A percentile compares a stretch with the other conserved stretches of the same genome.
These are phyloP conservation scores for maize (Zea mays) DNA, from an alignment of 176 grass and related monocot genomes.

Conservation along the genomic window DNA sequence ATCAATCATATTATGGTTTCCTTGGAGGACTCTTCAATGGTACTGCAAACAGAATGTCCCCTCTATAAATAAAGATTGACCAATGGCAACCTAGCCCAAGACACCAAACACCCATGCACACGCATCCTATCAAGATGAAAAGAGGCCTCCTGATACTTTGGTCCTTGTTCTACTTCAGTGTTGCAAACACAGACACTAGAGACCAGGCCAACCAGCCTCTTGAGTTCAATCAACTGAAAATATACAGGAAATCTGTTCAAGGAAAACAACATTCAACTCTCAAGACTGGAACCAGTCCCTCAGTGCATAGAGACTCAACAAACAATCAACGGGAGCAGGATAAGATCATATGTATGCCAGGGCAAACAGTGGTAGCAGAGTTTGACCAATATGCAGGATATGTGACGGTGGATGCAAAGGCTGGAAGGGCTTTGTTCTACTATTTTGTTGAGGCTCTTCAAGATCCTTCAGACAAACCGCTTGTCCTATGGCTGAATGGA, in stretches of 20 bases:
- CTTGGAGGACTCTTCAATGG: slow-evolving; percentile 39
- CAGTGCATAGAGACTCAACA: slow-evolving; percentile 12
- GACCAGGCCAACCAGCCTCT: slow-evolving; percentile 38
- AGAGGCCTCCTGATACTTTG: slow-evolving; percentile 49
- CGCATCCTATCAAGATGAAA: slow-evolving; percentile 57
- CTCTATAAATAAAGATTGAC: slow-evolving; percentile 59
- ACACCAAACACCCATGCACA: slow-evolving; percentile 46
- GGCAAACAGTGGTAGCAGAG: slow-evolving; percentile 40
- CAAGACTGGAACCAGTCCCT: slow-evolving; percentile 20
- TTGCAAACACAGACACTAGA: slow-evolving; percentile 26
- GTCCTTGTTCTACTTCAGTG: slow-evolving; percentile 49
- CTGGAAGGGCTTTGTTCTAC: slow-evolving; percentile 72
- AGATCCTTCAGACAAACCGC: slow-evolving; percentile 47
- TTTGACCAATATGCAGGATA: slow-evolving; percentile 72
- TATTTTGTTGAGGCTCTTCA: slow-evolving; percentile 66
- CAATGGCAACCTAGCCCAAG: slow-evolving; percentile 45
- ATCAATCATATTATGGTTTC: slow-evolving; percentile 51
- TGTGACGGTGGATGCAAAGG: slow-evolving; percentile 56
- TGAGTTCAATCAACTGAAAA: slow-evolving; percentile 36
- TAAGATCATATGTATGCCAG: slow-evolving; percentile 56
- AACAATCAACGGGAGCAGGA: slow-evolving; percentile 38
- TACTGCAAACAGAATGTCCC: slow-evolving; percentile 37
- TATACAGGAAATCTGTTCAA: slow-evolving; percentile 37
- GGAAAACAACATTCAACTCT: slow-evolving; percentile 21
- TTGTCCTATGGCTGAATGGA: slow-evolving; percentile 85